Evolutionary conservation across 257 asterid genomes (phyloP).

Genomic region (Leptodermis oblonga): DNA sequence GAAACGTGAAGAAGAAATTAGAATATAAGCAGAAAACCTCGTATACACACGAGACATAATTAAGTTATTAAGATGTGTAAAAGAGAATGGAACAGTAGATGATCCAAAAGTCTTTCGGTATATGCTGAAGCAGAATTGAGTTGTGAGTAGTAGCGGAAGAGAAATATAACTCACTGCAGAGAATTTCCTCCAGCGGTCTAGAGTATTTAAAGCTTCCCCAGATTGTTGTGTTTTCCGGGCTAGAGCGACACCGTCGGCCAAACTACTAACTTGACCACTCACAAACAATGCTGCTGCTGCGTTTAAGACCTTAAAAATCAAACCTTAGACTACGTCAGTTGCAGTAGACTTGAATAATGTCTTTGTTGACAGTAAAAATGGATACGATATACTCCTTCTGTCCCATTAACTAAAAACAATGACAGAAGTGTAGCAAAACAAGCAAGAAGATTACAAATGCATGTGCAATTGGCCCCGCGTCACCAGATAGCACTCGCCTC

Average conservation of each 20-base stretch:
- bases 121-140: not conserved
- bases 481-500: slow-evolving; percentile 58
- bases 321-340: not conserved
- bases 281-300: slow-evolving; percentile 94
- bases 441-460: slow-evolving; percentile 51
- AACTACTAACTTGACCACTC: slow-evolving; percentile 51
- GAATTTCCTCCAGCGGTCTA: slow-evolving; percentile 54
- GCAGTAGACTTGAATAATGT: not conserved
- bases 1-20: not conserved
- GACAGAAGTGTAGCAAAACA: not conserved
- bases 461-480: slow-evolving; percentile 67
- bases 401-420: too few relatives aligned
- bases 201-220: slow-evolving; percentile 66
- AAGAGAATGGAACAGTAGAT: too few relatives aligned
- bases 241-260: slow-evolving; percentile 63
- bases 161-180: slow-evolving; percentile 50
- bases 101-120: too few relatives aligned
- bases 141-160: not conserved
- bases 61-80: too few relatives aligned
- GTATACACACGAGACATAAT: not conserved
- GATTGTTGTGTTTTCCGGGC: slow-evolving; percentile 60
- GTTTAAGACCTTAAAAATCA: slow-evolving; percentile 55
- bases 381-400: too few relatives aligned
- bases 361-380: too few relatives aligned
- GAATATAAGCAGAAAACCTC: not conserved